Evolutionary conservation across 83 land plant genomes (phyloP).

Genomic region (Larix sibirica): DNA sequence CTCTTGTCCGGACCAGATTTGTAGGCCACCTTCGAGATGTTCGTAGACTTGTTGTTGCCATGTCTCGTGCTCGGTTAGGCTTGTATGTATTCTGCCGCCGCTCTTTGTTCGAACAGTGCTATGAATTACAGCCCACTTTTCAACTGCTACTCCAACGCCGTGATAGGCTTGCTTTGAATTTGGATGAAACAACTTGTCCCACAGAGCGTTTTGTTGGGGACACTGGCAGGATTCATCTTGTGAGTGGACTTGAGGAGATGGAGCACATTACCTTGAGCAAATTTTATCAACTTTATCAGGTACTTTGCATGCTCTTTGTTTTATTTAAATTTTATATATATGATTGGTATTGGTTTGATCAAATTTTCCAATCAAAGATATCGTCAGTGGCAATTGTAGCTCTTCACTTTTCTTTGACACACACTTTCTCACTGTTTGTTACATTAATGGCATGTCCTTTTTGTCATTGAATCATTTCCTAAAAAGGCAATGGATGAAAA

Average conservation of each 20-base stretch:
- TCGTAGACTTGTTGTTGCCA: slow-evolving; percentile 93
- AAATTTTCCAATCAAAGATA: no score
- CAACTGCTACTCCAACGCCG: slow-evolving; percentile 82
- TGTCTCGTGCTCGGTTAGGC: slow-evolving; percentile 99
- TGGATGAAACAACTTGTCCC: slow-evolving; percentile 55
- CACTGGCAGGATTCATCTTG: slow-evolving; percentile 43
- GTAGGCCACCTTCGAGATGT: slow-evolving; percentile 99
- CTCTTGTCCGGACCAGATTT: slow-evolving; percentile 90
- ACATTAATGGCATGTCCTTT: no score
- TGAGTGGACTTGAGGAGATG: slow-evolving; percentile 87
- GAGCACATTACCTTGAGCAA: slow-evolving; percentile 39
- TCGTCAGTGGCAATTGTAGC: no score
- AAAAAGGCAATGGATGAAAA: no score
- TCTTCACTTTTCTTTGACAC: no score
- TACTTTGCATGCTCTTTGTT: slow-evolving; percentile 4
- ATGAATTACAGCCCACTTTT: slow-evolving; percentile 96
- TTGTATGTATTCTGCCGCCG: slow-evolving; percentile 95
- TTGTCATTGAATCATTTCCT: no score
- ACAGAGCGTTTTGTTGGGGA: slow-evolving; percentile 75
- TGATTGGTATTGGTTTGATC: no score
- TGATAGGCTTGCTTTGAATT: slow-evolving; percentile 68
- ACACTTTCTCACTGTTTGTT: no score
- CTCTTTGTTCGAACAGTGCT: slow-evolving; percentile 92
- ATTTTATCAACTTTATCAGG: slow-evolving; percentile 59
- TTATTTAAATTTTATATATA: no score